phyloP scores from a whole-genome alignment of 2,329 filamentous ascomycete genomes.

The Ampelomyces quisqualis region DNA sequence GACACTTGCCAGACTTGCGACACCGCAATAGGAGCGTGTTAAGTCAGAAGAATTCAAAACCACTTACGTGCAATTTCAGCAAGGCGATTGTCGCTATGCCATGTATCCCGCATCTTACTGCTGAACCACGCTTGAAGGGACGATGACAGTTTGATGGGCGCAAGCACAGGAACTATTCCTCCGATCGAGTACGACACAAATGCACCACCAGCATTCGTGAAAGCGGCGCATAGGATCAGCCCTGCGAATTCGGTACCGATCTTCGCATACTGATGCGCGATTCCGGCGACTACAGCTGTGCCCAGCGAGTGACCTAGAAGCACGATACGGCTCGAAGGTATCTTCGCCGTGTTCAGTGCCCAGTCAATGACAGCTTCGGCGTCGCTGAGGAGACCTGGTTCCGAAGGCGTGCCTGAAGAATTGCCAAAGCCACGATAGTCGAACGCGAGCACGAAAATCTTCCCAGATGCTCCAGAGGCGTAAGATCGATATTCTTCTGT shows the following conservation, averaged over 20 bases:
- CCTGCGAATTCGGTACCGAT: conserved; percentile 70
- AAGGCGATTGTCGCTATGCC: conserved; percentile 71
- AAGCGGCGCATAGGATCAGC: conserved; percentile 75
- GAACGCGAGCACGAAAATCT: conserved; percentile 72
- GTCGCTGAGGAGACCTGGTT: conserved; percentile 77
- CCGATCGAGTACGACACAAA: conserved; percentile 75
- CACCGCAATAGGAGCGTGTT: no score
- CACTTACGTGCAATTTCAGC: conserved; percentile 53
- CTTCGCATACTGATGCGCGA: conserved; percentile 68
- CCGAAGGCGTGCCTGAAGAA: conserved; percentile 75
- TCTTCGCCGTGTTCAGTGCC: conserved; percentile 64
- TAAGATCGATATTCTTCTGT: conserved; percentile 76
- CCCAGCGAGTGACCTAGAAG: conserved; percentile 86
- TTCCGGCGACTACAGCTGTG: conserved; percentile 76
- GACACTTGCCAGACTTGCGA: neutral
- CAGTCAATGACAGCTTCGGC: conserved; percentile 73
- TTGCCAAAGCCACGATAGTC: conserved; percentile 90
- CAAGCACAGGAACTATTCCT: conserved; percentile 73
- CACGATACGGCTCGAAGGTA: conserved; percentile 72
- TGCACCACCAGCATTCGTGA: conserved; percentile 72
- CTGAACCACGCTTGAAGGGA: conserved; percentile 64
- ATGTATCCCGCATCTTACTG: conserved; percentile 70
- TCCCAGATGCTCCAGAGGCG: conserved; percentile 59
- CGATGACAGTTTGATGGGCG: conserved; percentile 69
- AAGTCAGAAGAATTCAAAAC: no score